Percentiles rank a stretch among this genome's conserved stretches.
Conservation (phyloP, 176 grass and related monocot genomes). For the Chrysopogon serrulatus region DNA sequence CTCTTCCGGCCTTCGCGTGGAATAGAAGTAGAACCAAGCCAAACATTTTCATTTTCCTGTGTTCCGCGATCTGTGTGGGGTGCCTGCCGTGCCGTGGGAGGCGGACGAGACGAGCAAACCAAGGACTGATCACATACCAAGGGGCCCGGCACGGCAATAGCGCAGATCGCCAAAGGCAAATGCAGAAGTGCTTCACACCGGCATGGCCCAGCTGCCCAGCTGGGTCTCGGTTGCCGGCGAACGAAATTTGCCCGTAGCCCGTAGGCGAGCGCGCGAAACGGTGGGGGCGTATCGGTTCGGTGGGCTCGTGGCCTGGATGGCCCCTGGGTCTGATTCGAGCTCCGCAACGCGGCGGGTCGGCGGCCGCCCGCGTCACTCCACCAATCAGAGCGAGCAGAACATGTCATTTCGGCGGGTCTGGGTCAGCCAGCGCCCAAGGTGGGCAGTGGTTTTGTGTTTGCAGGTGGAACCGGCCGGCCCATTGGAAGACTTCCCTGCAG, state of each 20-base stretch:
- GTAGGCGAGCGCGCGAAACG: neutral
- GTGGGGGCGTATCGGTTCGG: neutral
- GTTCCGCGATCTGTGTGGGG: neutral
- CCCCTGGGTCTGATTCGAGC: neutral
- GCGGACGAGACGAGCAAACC: neutral
- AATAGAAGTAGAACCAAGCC: neutral
- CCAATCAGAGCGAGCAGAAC: slow-evolving; percentile 1
- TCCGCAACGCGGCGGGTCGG: neutral
- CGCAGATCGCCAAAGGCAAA: neutral
- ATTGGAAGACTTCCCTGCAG: neutral
- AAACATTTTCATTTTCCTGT: neutral
- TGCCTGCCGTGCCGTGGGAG: neutral
- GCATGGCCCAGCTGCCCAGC: neutral
- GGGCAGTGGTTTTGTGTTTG: neutral
- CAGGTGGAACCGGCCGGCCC: neutral
- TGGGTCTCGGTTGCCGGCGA: neutral
- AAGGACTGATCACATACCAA: neutral
- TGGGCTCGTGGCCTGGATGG: neutral
- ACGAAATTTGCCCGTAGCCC: neutral
- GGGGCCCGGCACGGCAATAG: neutral
- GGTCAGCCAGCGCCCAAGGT: too few species aligned
- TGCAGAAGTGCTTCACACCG: neutral
- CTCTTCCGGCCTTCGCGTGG: neutral
- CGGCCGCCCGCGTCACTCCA: neutral
- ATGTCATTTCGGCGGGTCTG: neutral